Percentiles rank a stretch among this genome's conserved stretches.
Conservation (phyloP, 192 early-diverging fungal species). For the Allomyces javanicus region DNA sequence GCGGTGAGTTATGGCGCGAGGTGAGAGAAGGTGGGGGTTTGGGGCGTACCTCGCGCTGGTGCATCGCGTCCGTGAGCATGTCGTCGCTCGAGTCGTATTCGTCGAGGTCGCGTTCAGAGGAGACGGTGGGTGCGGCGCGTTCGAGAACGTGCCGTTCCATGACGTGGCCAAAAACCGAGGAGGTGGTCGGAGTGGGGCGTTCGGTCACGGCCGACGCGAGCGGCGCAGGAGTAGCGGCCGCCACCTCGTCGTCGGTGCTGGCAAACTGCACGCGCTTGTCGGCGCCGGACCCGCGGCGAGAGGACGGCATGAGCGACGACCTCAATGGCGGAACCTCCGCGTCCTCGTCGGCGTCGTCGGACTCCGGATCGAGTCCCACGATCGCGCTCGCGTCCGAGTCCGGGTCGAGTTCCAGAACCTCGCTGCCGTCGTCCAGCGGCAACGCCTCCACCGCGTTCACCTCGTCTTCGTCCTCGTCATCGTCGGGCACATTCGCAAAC, state of each 20-base stretch:
- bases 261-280: not conserved
- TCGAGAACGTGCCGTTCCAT: too few species aligned
- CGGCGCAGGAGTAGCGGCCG: not conserved
- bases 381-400: not conserved
- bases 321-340: not conserved
- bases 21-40: too few species aligned
- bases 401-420: not conserved
- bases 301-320: not conserved
- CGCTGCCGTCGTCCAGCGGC: not conserved
- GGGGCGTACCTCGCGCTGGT: not conserved
- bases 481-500: conserved; percentile 23
- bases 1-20: too few species aligned
- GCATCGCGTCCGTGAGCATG: not conserved
- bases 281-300: not conserved
- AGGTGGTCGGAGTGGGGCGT: not conserved
- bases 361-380: not conserved
- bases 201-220: not conserved
- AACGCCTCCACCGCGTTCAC: conserved; percentile 5
- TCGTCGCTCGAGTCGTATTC: not conserved
- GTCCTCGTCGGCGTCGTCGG: not conserved
- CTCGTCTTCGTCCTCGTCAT: conserved; percentile 34
- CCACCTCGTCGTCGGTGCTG: not conserved
- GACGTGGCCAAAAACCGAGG: not conserved
- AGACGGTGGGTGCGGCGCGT: not conserved
- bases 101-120: not conserved